phyloP scores from a whole-genome alignment of 768 basidiomycete species.

The Daedaleopsis sinensis region DNA sequence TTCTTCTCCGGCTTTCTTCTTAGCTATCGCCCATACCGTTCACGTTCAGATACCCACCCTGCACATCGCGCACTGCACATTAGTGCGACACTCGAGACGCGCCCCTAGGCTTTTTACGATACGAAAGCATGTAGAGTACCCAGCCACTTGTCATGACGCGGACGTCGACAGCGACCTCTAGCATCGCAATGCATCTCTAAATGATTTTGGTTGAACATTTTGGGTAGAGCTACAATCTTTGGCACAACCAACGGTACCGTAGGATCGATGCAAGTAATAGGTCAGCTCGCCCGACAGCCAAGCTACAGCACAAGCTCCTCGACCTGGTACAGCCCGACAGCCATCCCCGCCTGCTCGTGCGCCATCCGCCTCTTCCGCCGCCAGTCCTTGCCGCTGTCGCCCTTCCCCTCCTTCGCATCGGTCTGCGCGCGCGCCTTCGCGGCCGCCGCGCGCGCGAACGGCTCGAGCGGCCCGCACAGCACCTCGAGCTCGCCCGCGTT shows the following conservation, averaged over 20 bases:
- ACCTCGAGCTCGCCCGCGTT: constrained; percentile 52
- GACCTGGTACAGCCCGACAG: constrained; percentile 68
- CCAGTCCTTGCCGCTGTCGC: constrained; percentile 34
- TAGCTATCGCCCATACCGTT: background rate
- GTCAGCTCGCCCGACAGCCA: too few relatives aligned
- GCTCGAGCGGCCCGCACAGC: constrained; percentile 64
- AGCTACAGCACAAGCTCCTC: constrained; percentile 54
- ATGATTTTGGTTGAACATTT: background rate
- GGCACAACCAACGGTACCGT: too few relatives aligned
- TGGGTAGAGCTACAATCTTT: too few relatives aligned
- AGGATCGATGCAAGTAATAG: too few relatives aligned
- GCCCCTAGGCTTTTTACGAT: too few relatives aligned
- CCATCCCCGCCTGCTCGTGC: constrained; percentile 54
- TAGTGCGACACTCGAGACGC: background rate
- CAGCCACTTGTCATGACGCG: too few relatives aligned
- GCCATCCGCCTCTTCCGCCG: constrained; percentile 47
- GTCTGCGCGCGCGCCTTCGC: constrained; percentile 37
- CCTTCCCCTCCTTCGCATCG: constrained; percentile 10
- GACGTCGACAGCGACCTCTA: background rate
- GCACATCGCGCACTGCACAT: background rate
- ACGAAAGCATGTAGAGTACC: constrained; percentile 3
- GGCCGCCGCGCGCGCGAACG: constrained; percentile 51
- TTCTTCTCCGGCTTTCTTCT: background rate
- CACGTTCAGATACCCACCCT: background rate
- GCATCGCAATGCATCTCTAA: constrained; percentile 6